Conservation (phyloP, 1,139 yeast genomes). For the Insectozyma bohioensis region DNA sequence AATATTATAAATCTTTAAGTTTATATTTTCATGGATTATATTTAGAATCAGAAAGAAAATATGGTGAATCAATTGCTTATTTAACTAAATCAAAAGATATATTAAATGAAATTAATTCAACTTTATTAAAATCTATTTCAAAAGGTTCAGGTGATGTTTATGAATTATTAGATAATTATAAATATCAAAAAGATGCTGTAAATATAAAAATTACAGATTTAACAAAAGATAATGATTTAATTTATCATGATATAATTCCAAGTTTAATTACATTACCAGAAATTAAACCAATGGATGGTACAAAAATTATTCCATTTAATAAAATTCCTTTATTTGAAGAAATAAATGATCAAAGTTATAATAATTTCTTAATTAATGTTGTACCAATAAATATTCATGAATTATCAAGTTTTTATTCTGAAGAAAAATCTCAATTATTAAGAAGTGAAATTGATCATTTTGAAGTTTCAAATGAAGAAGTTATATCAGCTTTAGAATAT, state of each 20-base stretch:
- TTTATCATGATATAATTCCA: slow-evolving; percentile 79
- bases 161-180: slow-evolving; percentile 43
- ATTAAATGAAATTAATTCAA: slow-evolving; percentile 28
- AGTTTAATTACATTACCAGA: slow-evolving; percentile 54
- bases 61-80: slow-evolving; percentile 78
- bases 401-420: slow-evolving; percentile 82
- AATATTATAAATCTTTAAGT: slow-evolving; percentile 43
- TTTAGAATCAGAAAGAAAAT: slow-evolving; percentile 50
- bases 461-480: slow-evolving; percentile 79
- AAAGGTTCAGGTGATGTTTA: slow-evolving; percentile 29
- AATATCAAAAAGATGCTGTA: slow-evolving; percentile 46
- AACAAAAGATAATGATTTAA: slow-evolving; percentile 83
- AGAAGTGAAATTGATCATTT: slow-evolving; percentile 74
- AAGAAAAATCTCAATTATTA: slow-evolving; percentile 77
- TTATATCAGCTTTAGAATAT: slow-evolving; percentile 74
- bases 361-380: slow-evolving; percentile 67
- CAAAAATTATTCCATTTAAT: slow-evolving; percentile 59
- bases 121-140: slow-evolving; percentile 27
- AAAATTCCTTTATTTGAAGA: slow-evolving; percentile 33
- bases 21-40: slow-evolving; percentile 54
- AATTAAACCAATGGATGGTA: slow-evolving; percentile 74
- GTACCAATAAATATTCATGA: slow-evolving; percentile 89
- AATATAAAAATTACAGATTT: slow-evolving; percentile 47
- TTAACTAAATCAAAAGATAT: slow-evolving; percentile 51
- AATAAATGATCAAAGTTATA: slow-evolving; percentile 55